Evolutionary conservation across 73 alveolate species (phyloP).

Genomic region (Halteria grandinella): DNA sequence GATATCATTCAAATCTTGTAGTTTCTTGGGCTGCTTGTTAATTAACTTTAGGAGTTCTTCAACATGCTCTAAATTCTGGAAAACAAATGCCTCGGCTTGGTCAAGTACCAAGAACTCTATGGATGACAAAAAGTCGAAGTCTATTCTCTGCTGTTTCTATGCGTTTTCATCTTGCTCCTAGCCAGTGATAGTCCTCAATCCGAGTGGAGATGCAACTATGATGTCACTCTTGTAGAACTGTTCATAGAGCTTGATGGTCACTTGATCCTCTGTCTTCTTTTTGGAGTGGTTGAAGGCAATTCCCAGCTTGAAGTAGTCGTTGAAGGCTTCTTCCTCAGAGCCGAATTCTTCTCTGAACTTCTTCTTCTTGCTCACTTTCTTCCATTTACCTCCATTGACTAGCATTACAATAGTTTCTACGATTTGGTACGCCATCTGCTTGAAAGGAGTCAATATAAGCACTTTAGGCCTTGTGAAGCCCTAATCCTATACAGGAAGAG

Average conservation of each 20-base stretch:
- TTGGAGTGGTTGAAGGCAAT: slow-evolving; percentile 65
- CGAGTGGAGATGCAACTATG: slow-evolving; percentile 89
- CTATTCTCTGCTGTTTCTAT: slow-evolving; percentile 66
- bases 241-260: slow-evolving; percentile 72
- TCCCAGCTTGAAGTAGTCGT: slow-evolving; percentile 87
- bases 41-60: slow-evolving; percentile 79
- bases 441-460: slow-evolving; percentile 82
- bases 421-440: slow-evolving; percentile 77
- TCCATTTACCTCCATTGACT: slow-evolving; percentile 79
- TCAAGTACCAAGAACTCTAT: slow-evolving; percentile 82
- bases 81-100: slow-evolving; percentile 81
- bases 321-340: slow-evolving; percentile 80
- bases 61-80: slow-evolving; percentile 87
- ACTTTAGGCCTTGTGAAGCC: slow-evolving; percentile 91
- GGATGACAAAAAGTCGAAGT: slow-evolving; percentile 83
- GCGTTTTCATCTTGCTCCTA: slow-evolving; percentile 76
- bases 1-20: slow-evolving; percentile 77
- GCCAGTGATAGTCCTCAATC: slow-evolving; percentile 79
- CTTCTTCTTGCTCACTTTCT: slow-evolving; percentile 81
- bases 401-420: slow-evolving; percentile 75
- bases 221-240: slow-evolving; percentile 82
- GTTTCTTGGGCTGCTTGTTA: slow-evolving; percentile 81
- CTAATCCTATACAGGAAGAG: slow-evolving; percentile 77
- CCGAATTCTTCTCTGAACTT: slow-evolving; percentile 85
- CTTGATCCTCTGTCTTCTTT: slow-evolving; percentile 40